Conservation (phyloP, 148 eudicot genomes). For the Arctostaphylos glauca region DNA sequence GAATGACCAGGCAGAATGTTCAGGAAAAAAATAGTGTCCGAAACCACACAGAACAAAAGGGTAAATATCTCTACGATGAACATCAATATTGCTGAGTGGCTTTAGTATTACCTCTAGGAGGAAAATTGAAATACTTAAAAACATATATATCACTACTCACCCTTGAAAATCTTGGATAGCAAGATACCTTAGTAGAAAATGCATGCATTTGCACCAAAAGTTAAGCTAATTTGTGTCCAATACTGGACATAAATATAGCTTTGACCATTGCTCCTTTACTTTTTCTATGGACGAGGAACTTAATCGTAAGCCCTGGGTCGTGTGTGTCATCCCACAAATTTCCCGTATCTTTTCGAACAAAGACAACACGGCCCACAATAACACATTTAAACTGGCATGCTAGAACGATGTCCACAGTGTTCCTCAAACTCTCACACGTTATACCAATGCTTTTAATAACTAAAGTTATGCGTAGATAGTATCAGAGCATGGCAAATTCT, state of each 20-base stretch:
- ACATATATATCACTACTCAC: background rate
- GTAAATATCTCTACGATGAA: too few relatives aligned
- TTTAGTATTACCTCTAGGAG: background rate
- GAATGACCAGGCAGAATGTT: too few relatives aligned
- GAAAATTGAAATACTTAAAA: background rate
- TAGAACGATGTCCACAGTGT: background rate
- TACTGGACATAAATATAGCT: too few relatives aligned
- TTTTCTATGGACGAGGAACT: background rate
- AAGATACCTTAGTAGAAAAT: background rate
- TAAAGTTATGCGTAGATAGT: background rate
- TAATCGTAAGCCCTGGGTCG: background rate
- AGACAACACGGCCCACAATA: background rate
- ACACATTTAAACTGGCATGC: too few relatives aligned
- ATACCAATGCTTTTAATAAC: background rate
- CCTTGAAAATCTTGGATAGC: background rate
- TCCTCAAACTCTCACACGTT: background rate
- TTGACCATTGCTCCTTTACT: too few relatives aligned
- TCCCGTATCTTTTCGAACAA: background rate
- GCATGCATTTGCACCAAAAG: too few relatives aligned
- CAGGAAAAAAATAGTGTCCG: too few relatives aligned
- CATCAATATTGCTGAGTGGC: too few relatives aligned
- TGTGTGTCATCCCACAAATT: background rate
- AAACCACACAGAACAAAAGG: too few relatives aligned
- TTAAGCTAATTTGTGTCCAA: too few relatives aligned
- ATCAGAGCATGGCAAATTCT: background rate